phyloP scores from a whole-genome alignment of 495 filamentous ascomycete species.

The Xylaria bambusicola region DNA sequence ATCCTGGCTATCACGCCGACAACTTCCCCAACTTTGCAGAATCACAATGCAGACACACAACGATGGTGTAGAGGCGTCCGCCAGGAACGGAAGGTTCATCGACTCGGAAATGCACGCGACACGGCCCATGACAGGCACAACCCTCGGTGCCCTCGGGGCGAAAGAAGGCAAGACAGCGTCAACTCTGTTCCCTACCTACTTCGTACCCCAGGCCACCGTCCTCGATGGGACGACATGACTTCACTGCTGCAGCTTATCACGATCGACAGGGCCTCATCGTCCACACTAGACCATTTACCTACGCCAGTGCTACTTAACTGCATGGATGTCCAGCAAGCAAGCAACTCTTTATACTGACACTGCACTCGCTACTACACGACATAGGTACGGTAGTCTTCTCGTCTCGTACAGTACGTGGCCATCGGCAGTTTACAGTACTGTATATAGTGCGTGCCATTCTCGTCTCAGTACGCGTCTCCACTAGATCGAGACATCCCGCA shows the following conservation, averaged over 20 bases:
- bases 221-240: neutral
- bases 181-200: neutral
- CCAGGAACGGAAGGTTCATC: constrained; percentile 19
- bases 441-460: neutral
- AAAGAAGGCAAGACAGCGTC: too few species aligned
- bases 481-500: constrained; percentile 11
- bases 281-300: too few species aligned
- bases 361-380: too few species aligned
- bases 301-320: too few species aligned
- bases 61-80: too few species aligned
- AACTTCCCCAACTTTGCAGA: neutral
- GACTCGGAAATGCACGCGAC: neutral
- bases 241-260: constrained; percentile 12
- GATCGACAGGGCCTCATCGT: constrained; percentile 13
- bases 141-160: too few species aligned
- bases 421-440: neutral
- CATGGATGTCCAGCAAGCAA: neutral
- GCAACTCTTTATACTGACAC: too few species aligned
- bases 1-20: neutral
- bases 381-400: too few species aligned
- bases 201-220: neutral
- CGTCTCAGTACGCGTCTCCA: neutral
- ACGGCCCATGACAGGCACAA: neutral
- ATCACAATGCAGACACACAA: neutral
- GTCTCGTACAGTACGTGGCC: neutral